Base-by-base conservation (phyloP, 495 filamentous ascomycete species). In the Podospora pseudocomata region DNA sequence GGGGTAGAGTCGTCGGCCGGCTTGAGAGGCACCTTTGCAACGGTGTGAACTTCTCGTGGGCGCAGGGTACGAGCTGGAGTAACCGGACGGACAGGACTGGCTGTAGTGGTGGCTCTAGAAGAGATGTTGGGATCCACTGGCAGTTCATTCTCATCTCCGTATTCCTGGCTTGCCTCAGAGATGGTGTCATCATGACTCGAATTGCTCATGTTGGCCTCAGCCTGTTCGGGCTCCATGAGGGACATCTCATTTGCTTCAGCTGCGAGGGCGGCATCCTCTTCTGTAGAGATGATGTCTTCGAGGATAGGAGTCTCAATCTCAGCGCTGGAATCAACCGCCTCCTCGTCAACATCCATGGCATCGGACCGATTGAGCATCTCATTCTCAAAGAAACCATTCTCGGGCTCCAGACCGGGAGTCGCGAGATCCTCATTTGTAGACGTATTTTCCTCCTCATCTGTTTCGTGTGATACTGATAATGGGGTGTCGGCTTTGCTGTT, bases 11-110 rank as follows among this genome's bases (percentile, higher is more conserved):
- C 83, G 18, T 88, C 89, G 57, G 87, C 88, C 0, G 87, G 82
- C 76, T 90, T 91, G 28, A 93, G 78, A 4, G 91, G 90, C 0
- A 93, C 89, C 79, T 92, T 94, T 16, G 87, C 89, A 0, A 91
- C 86, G 0, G 91, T 93, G 73, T 91, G 87, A 66, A 90, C 83
- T 16, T 86, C 65, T 11, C 74, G 70, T 7, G 67, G 68, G 28
- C 61, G 61, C 30, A 75, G 60, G 2, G 64, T 65, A 20, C 80
- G 77, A 59, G 70, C 71, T 0, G 82, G 81, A 18, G 80, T 82
- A 7, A 78, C 72, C 0, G 78, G 77, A 4, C 74, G 69, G 23
- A 75, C 65, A 23, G 39, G 58, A 2, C 65, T 61, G 1, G 64
- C 68, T 19, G 19, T 49, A 2, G 65, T 44, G 5, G 19, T 58